Evolutionary conservation across 495 filamentous ascomycete genomes (phyloP), one percentile per base, ranked within the genome.

Genomic region (Ascodesmis nigricans): DNA sequence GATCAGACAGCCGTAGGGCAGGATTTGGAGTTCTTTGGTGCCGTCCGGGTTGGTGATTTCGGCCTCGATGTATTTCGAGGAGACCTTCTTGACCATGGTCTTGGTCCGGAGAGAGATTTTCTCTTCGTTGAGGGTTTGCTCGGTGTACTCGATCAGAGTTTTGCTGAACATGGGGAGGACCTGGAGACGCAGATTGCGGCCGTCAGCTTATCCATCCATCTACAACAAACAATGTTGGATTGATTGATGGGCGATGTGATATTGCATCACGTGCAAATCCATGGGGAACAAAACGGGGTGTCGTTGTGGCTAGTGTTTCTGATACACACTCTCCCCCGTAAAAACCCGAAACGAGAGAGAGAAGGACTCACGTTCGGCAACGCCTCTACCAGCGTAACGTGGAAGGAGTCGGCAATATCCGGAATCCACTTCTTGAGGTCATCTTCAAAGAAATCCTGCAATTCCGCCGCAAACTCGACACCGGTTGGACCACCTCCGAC

Each of bases 71-170:
- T 71, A 73, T 62, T 78, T 92, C 50, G 91, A 79, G 16, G 79
- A 91, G 35, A 99, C 87, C 40, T 76, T 79, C 63, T 93, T 95
- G 52, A 99, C 87, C 74, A 91, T 83, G 31, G 87, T 99, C 70
- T 99, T 99, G 40, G 87, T 90, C 55, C 72, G 75, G 60, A 99
- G 84, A 38, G 75, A 70, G 52, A 99, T 99, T 46, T 78, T 78
- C 60, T 95, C 84, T 63, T 95, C 90, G 59, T 90, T 87, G 67
- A 99, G 91, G 36, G 83, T 91, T 54, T 78, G 80, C 60, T 95
- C 90, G 43, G 90, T 95, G 64, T 95, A 99, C 53, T 99, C 84
- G 56, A 95, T 95, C 44, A 99, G 64, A 54, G 91, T 78, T 66
- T 95, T 95, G 55, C 81, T 91, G 67, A 99, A 99, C 74, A 80